Conservation (phyloP, 768 basidiomycete genomes). For the Boletus eberwhitei region DNA sequence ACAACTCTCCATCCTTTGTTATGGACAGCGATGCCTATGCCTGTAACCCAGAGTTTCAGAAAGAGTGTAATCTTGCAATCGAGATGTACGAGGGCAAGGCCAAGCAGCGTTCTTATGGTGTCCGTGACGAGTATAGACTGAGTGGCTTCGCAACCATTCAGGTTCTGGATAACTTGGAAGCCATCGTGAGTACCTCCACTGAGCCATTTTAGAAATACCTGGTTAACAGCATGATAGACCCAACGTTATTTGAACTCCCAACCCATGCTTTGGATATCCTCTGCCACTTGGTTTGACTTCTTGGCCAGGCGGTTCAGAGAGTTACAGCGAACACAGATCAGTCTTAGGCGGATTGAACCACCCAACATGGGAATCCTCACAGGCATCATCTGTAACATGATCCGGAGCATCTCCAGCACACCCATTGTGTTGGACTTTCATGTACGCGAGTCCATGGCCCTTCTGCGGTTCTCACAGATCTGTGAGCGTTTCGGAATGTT, state of each 20-base stretch:
- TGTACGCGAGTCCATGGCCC: too few species aligned
- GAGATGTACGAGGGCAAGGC: background rate
- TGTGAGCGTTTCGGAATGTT: too few species aligned
- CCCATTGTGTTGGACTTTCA: background rate
- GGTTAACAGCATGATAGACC: too few species aligned
- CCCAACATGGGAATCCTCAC: constrained; percentile 11
- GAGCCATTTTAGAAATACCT: too few species aligned
- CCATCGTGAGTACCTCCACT: too few species aligned
- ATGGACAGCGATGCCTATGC: constrained; percentile 3
- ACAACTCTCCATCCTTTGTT: background rate
- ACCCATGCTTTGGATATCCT: constrained; percentile 6
- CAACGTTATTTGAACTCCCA: background rate
- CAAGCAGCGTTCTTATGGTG: constrained; percentile 4
- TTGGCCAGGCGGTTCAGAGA: constrained; percentile 1
- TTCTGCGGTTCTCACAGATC: too few species aligned
- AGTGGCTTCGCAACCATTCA: constrained; percentile 1
- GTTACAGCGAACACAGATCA: constrained; percentile 1
- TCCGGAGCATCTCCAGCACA: constrained; percentile 1
- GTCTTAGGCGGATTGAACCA: background rate
- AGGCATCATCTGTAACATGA: constrained; percentile 4
- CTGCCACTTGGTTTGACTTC: background rate
- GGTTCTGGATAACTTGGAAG: background rate
- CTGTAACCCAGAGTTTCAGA: background rate
- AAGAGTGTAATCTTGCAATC: background rate
- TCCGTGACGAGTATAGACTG: constrained; percentile 2